Evolutionary conservation across 176 grass and related monocot genomes (phyloP).

Genomic region (Urochloa ruziziensis): DNA sequence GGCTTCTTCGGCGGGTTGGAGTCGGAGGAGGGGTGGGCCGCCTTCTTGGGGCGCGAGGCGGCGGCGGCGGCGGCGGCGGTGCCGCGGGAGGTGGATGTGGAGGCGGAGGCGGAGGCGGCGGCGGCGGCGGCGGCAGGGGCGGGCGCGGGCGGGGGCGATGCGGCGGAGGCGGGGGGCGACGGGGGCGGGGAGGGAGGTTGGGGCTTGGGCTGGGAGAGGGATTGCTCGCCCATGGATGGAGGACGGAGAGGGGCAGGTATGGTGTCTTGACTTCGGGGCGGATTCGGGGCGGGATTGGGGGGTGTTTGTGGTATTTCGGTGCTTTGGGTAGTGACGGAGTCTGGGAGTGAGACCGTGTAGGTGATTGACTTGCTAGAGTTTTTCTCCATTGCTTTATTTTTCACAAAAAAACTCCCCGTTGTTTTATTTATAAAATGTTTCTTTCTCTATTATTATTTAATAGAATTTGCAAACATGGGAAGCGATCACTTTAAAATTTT

Average conservation of each 20-base stretch:
- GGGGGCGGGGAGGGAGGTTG: constrained; percentile 18
- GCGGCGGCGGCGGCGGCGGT: background rate
- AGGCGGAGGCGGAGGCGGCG: background rate
- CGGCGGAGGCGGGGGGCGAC: constrained; percentile 14
- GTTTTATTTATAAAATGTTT: no score
- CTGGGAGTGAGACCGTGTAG: no score
- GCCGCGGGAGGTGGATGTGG: constrained; percentile 21
- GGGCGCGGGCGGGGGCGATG: background rate
- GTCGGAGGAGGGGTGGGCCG: background rate
- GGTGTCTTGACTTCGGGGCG: constrained; percentile 3
- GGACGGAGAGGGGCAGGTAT: background rate
- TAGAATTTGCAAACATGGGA: no score
- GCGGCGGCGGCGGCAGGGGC: background rate
- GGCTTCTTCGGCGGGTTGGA: constrained; percentile 33
- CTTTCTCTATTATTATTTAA: no score
- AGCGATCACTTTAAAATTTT: no score
- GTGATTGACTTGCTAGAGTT: no score
- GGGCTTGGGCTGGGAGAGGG: constrained; percentile 42
- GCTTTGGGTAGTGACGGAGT: background rate
- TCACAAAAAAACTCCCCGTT: no score
- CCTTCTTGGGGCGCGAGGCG: constrained; percentile 33
- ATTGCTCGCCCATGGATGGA: constrained; percentile 42
- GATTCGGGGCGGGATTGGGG: background rate
- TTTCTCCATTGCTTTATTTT: no score
- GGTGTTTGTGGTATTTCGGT: constrained; percentile 32